Conservation (phyloP, 345 rosid species). For the Rhizophora apiculata region DNA sequence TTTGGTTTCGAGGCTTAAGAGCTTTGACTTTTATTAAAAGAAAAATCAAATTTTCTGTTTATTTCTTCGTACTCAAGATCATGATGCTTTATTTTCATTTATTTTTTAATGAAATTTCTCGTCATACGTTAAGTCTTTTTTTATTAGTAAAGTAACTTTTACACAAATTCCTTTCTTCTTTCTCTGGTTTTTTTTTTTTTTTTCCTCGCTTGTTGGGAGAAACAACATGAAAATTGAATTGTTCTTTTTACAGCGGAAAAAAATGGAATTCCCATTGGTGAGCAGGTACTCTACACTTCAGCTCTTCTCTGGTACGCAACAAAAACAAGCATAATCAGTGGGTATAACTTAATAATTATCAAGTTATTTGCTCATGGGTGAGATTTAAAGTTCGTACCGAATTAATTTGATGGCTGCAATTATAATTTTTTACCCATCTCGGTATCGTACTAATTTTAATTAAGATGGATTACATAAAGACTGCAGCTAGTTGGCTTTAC, state of each 20-base stretch:
- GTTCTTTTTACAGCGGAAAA: conserved; percentile 7
- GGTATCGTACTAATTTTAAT: background rate
- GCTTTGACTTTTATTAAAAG: background rate
- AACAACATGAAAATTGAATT: background rate
- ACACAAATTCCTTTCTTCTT: too few species aligned
- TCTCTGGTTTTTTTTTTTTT: background rate
- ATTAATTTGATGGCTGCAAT: too few species aligned
- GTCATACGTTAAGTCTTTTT: too few species aligned
- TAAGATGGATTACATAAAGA: conserved; percentile 26
- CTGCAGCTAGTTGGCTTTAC: conserved; percentile 45
- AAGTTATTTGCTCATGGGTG: too few species aligned
- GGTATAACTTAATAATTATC: too few species aligned
- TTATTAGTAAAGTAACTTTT: too few species aligned
- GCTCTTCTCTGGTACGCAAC: background rate
- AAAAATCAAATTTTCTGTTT: too few species aligned
- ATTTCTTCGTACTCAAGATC: too few species aligned
- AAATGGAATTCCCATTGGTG: conserved; percentile 22
- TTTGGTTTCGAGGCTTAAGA: background rate
- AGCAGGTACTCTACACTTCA: background rate
- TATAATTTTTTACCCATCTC: too few species aligned
- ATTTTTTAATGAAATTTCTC: too few species aligned
- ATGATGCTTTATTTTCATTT: too few species aligned
- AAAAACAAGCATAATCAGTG: background rate
- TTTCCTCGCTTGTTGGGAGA: background rate
- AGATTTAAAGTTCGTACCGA: too few species aligned